Evolutionary conservation across 2,329 filamentous ascomycete species (phyloP).

Genomic region (Scedosporium minutisporum): DNA sequence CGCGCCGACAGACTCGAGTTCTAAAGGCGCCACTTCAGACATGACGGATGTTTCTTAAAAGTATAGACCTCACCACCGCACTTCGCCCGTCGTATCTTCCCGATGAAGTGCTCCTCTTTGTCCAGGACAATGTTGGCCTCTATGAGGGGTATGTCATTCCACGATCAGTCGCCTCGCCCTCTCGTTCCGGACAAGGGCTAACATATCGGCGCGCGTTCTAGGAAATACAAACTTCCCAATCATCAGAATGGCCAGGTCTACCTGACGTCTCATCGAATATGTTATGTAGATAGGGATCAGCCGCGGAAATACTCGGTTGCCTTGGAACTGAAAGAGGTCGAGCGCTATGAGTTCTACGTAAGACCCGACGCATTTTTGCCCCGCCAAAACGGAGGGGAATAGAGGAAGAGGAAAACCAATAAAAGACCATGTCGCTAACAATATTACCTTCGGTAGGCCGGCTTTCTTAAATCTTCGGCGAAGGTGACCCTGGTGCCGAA

Average conservation of each 20-base stretch:
- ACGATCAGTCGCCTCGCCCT: neutral
- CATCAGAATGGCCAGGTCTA: constrained; percentile 96
- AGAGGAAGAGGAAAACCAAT: neutral
- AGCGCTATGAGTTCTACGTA: constrained; percentile 83
- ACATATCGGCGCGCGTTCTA: constrained; percentile 26
- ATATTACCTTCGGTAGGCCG: constrained; percentile 33
- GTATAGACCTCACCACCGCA: constrained; percentile 90
- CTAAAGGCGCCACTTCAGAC: constrained; percentile 16
- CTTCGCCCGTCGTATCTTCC: constrained; percentile 84
- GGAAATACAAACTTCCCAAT: constrained; percentile 88
- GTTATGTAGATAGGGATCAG: constrained; percentile 85
- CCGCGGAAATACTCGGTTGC: constrained; percentile 77
- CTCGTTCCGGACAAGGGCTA: neutral
- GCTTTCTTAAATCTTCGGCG: constrained; percentile 88
- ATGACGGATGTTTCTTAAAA: constrained; percentile 94
- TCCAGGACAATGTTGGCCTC: constrained; percentile 92
- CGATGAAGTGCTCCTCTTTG: constrained; percentile 90
- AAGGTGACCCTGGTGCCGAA: constrained; percentile 89
- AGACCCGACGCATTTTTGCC: constrained; percentile 7
- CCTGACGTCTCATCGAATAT: constrained; percentile 87
- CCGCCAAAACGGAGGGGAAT: neutral
- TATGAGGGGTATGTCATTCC: constrained; percentile 73
- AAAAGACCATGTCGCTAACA: neutral
- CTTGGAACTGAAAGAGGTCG: constrained; percentile 82
- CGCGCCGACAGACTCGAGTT: neutral